Evolutionary conservation across 257 asterid species (phyloP), one percentile per base, ranked within the genome.

Genomic region (Thymus mandschuricus): DNA sequence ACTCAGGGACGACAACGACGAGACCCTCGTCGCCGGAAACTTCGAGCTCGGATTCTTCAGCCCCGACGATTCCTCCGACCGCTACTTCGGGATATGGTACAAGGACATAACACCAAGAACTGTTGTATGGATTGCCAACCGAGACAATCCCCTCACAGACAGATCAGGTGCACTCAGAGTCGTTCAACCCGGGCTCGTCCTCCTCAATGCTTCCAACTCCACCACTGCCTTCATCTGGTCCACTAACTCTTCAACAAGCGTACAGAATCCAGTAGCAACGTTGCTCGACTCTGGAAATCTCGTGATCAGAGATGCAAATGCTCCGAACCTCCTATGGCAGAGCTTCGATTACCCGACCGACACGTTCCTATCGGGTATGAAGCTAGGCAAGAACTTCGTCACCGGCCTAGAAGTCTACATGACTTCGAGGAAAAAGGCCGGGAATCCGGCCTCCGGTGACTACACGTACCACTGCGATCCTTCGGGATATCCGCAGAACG

Each of bases 261-360:
- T 75, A 3, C 59, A 3, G 8, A 75, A 31, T 46, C 87, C 88
- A 1, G 60, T 81, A 34, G 82, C 75, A 0, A 77, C 64, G 28
- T 58, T 88, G 27, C 78, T 86, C 34, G 85, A 88, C 48, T 63
- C 81, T 0, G 96, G 96, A 0, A 86, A 88, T 51, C 81, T 86
- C 12, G 89, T 86, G 5, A 55, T 88, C 8, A 81, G 29, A 75
- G 87, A 78, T 74, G 87, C 70, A 12, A 43, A 84, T 43, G 49
- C 0, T 9, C 9, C 8, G 11, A 44, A 3, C 6, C 9, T 64
- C 29, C 10, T 58, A 0, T 70, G 75, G 75, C 75, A 70, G 67
- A 70, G 67, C 7, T 70, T 70, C 31, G 46, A 70, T 6, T 45
- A 70, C 3, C 75, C 75, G 0, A 30, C 59, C 0, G 75, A 70